Evolutionary conservation across 768 basidiomycete species (phyloP), one percentile per base, ranked within the genome.

Genomic region (Tulasnella sp.): DNA sequence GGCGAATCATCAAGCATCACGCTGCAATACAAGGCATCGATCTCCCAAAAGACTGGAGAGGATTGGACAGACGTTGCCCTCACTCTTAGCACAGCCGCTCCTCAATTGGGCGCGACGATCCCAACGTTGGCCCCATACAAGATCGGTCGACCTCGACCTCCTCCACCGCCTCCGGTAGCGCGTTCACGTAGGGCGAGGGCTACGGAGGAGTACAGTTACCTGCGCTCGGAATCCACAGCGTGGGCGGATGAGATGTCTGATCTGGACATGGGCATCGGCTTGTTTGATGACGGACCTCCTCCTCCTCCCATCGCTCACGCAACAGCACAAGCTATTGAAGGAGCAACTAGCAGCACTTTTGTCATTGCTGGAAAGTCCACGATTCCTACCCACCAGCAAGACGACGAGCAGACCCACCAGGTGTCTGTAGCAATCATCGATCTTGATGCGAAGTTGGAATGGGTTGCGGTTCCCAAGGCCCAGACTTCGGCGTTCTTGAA

Each of bases 41-140:
- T 80, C 52, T 70, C 38, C 8, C 79, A 80, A 71, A 45, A 71
- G 3, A 80, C 79, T 1, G 79, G 78, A 36, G 79, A 80, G 42
- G 72, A 79, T 45, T 80, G 79, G 79, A 74, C 37, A 17, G 45
- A 73, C 42, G 79, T 79, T 8, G 49, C 78, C 34, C 40, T 80
- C 49, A 40, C 67, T 17, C 78, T 80, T 14, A 74, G 70, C 17
- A 80, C 79, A 22, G 78, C 79, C 1, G 76, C 79, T 17, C 79
- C 79, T 12, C 25, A 67, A 25, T 22, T 68, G 19, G 75, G 78
- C 0, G 64, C 76, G 3, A 42, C 64, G 1, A 79, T 80, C 36
- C 79, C 79, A 9, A 38, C 22, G 6, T 74, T 79, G 6, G 64
- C 73, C 2, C 42, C 73, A 6, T 45, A 73, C 31, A 72, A 67